Percentiles rank a stretch among this genome's conserved stretches.
These are phyloP conservation scores for Hypoxylon fragiforme DNA, from an alignment of 495 filamentous ascomycete genomes.

Conservation along the genomic window DNA sequence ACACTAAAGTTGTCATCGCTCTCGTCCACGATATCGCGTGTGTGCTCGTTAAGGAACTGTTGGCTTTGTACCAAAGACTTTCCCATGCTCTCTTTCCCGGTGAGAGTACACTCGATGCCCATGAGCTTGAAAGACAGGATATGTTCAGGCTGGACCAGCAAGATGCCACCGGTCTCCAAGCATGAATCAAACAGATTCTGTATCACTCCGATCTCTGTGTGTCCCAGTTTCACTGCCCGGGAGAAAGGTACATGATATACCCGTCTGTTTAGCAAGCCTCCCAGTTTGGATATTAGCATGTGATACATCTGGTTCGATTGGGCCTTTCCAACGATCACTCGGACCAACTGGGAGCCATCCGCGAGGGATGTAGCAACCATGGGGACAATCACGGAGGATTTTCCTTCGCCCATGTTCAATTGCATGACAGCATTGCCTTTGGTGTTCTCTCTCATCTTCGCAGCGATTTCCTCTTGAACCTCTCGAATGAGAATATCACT, in stretches of 20 bases:
- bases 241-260: constrained; percentile 68
- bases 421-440: constrained; percentile 62
- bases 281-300: constrained; percentile 61
- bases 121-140: constrained; percentile 69
- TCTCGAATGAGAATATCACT: constrained; percentile 63
- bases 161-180: constrained; percentile 50
- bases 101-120: constrained; percentile 56
- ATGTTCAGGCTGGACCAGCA: constrained; percentile 70
- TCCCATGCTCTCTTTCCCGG: constrained; percentile 31
- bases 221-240: constrained; percentile 46
- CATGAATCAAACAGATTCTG: constrained; percentile 51
- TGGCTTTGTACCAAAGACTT: constrained; percentile 46
- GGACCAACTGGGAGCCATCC: constrained; percentile 52
- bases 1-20: constrained; percentile 67
- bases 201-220: constrained; percentile 36
- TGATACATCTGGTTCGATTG: constrained; percentile 65
- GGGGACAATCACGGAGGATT: constrained; percentile 71
- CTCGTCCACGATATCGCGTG: constrained; percentile 65
- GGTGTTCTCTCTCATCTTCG: constrained; percentile 57
- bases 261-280: constrained; percentile 60
- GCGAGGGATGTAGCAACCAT: constrained; percentile 61
- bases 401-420: constrained; percentile 78
- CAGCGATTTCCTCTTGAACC: constrained; percentile 61
- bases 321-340: constrained; percentile 66
- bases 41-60: constrained; percentile 43